These are phyloP conservation scores for Neopestalotiopsis rosae DNA, from an alignment of 2,329 filamentous ascomycete species.

Conservation along the genomic window DNA sequence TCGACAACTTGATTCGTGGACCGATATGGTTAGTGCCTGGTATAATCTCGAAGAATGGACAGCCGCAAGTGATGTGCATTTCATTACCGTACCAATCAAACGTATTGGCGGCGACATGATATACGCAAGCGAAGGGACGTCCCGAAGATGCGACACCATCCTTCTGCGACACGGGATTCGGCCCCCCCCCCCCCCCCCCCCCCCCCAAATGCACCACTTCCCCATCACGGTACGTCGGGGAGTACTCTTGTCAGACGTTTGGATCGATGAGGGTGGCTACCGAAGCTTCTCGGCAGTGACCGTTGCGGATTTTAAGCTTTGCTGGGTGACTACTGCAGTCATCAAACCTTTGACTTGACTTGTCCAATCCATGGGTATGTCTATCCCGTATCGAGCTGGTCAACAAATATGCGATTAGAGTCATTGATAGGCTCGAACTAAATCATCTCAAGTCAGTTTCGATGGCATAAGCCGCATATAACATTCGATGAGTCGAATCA, in stretches of 20 bases:
- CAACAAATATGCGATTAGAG: conserved; percentile 2
- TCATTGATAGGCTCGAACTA: neutral
- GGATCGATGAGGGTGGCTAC: neutral
- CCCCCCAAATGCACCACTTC: conserved; percentile 6
- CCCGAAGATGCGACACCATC: neutral
- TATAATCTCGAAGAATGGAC: conserved; percentile 4
- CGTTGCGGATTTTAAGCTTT: neutral
- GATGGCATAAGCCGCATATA: neutral
- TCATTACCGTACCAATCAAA: neutral
- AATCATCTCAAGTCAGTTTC: conserved; percentile 7
- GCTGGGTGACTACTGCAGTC: neutral
- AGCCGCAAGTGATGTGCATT: neutral
- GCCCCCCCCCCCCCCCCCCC: too few relatives aligned
- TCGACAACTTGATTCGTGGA: neutral
- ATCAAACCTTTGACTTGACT: conserved; percentile 5
- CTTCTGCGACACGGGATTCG: conserved; percentile 14
- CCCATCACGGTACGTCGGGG: neutral
- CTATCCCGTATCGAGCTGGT: conserved; percentile 3
- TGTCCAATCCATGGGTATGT: conserved; percentile 9
- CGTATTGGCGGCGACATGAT: neutral
- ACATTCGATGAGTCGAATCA: neutral
- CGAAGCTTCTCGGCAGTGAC: conserved; percentile 4
- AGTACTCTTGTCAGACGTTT: neutral
- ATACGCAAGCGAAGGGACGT: neutral
- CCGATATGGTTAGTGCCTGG: conserved; percentile 4